Conservation (phyloP, 108 stramenopile species). For the Fragilariopsis cylindrus region DNA sequence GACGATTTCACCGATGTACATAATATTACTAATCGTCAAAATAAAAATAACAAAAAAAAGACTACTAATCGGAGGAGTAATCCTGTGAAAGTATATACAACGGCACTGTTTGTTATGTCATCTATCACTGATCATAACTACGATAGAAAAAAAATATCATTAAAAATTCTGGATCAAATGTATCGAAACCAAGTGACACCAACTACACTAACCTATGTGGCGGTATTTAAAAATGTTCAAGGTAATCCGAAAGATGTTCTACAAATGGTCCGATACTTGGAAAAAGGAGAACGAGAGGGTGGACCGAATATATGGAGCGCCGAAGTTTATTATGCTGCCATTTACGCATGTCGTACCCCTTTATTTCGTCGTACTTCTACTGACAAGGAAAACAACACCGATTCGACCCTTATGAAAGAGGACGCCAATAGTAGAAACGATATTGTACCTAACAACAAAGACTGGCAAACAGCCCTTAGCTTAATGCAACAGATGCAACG, state of each 20-base stretch:
- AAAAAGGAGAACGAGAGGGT: conserved; percentile 7
- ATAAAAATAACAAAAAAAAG: not conserved
- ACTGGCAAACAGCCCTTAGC: conserved; percentile 56
- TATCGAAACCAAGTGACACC: conserved; percentile 26
- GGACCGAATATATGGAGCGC: conserved; percentile 13
- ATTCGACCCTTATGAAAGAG: not conserved
- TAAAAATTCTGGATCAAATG: conserved; percentile 27
- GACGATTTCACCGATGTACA: not conserved
- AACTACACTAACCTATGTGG: conserved; percentile 32
- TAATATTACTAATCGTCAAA: not conserved
- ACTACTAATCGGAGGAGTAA: not conserved
- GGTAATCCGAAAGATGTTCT: not conserved
- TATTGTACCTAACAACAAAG: conserved; percentile 9
- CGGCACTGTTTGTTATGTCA: conserved; percentile 26
- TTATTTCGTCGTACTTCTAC: not conserved
- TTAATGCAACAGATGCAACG: conserved; percentile 51
- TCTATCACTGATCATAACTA: not conserved
- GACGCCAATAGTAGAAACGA: not conserved
- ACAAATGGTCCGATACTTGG: conserved; percentile 10
- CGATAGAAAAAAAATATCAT: conserved; percentile 7
- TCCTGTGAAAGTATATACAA: conserved; percentile 28
- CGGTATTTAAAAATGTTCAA: conserved; percentile 18
- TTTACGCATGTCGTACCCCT: conserved; percentile 37
- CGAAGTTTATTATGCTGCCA: conserved; percentile 46
- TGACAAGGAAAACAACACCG: not conserved